Base-by-base conservation (phyloP, 129 eudicot species). In the Sambucus nigra region DNA sequence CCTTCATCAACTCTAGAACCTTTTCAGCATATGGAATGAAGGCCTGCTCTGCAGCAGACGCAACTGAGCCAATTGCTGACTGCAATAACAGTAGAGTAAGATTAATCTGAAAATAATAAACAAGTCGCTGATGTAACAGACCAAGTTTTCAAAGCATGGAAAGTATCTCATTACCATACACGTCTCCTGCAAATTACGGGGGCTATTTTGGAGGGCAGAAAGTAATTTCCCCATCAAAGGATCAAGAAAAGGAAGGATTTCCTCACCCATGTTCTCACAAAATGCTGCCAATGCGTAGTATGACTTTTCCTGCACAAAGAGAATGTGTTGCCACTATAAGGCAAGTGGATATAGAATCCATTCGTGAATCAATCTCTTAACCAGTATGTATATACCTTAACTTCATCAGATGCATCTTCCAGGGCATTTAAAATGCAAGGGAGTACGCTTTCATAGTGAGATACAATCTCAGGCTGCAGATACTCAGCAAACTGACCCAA, bases 31-130 rank as follows among this genome's bases (percentile, higher is more conserved):
- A 89, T 53, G 98, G 94, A 20, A 89, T 44, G 62, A 89, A 89
- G 8, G 94, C 95, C 74, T 85, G 86, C 57, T 89, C 98, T 27
- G 98, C 93, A 50, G 98, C 98, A 63, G 98, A 70, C 60, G 98
- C 98, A 74, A 89, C 94, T 59, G 98, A 89, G 39, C 98, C 98
- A 50, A 89, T 89, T 60, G 95, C 98, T 45, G 98, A 89, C 98
- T 89, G 67, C 69, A 85, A 51, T 26, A 55, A 55, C 45, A 73
- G 31, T 57, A 55, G 28, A 17, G 8, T 22, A 47, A 59, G 57
- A 17, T 71, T 55, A 22, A 57, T 61, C 25, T 53, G 16, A 17
- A 70, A 22, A 52, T 56, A 59, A 35, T 18, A 8, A 16, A 35
- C 25, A 47, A 31, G 46, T n/a, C 40, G 25, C 13, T 53, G 2